These are phyloP conservation scores for Aegilops speltoides DNA, from an alignment of 176 grass and related monocot species.

Conservation along the genomic window DNA sequence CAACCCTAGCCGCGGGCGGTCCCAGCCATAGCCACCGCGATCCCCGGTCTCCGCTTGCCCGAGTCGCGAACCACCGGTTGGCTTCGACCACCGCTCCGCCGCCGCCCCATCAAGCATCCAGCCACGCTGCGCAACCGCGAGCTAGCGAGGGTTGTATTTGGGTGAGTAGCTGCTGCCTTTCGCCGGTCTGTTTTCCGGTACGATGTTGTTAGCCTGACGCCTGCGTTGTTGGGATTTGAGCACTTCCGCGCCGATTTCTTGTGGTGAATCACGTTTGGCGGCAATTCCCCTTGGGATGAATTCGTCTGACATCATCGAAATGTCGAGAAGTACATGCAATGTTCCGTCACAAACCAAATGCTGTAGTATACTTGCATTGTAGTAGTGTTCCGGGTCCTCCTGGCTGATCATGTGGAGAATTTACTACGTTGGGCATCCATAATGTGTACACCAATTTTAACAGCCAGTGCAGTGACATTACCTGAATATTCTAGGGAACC, in stretches of 20 bases:
- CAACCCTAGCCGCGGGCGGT: conserved; percentile 9
- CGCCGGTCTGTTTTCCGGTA: not conserved
- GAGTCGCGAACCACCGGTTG: not conserved
- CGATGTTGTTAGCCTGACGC: not conserved
- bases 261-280: not conserved
- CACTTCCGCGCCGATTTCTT: not conserved
- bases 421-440: not conserved
- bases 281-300: not conserved
- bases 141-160: not conserved
- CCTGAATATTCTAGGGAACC: not conserved
- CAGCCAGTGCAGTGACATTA: not conserved
- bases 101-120: not conserved
- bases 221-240: not conserved
- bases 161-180: conserved; percentile 3
- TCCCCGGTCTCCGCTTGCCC: not conserved
- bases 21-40: not conserved
- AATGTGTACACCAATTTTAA: not conserved
- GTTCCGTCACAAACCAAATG: not conserved
- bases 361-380: not conserved
- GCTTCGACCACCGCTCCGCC: not conserved
- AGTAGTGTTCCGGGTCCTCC: not conserved
- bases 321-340: not conserved
- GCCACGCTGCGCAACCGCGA: not conserved
- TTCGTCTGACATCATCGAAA: not conserved
- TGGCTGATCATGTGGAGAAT: not conserved